These are phyloP conservation scores for Ogataea allantospora DNA, from an alignment of 805 yeast genomes.

Conservation along the genomic window DNA sequence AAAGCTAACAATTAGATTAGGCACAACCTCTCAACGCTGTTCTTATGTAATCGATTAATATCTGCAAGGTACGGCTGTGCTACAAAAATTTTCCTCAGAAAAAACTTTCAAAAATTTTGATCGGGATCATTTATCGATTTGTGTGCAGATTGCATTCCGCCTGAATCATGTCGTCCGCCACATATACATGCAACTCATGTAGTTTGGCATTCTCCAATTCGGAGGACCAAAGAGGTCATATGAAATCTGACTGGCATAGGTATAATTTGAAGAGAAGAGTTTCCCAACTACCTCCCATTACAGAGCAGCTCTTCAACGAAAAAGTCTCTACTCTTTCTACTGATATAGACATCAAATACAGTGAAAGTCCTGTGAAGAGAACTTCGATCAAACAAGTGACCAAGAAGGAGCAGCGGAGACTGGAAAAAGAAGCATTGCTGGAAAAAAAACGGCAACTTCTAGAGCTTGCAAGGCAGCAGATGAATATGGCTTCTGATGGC, in stretches of 20 bases:
- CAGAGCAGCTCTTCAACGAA: conserved; percentile 28
- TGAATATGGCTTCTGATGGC: no score
- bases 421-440: conserved; percentile 47
- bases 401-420: conserved; percentile 50
- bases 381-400: conserved; percentile 33
- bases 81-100: background rate
- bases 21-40: no score
- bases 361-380: conserved; percentile 21
- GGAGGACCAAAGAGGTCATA: conserved; percentile 86
- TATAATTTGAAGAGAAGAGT: conserved; percentile 93
- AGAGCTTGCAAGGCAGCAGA: conserved; percentile 44
- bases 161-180: conserved; percentile 1
- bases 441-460: conserved; percentile 49
- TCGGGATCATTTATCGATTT: background rate
- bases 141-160: no score
- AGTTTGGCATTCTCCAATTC: conserved; percentile 74
- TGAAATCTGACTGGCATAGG: conserved; percentile 98
- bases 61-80: background rate
- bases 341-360: conserved; percentile 29
- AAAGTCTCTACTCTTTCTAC: conserved; percentile 26
- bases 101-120: background rate
- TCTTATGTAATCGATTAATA: no score
- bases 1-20: no score
- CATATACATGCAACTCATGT: conserved; percentile 82
- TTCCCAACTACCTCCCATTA: conserved; percentile 72